Base-by-base conservation (phyloP, 2,329 filamentous ascomycete species). In the Paecilomyces formosus region DNA sequence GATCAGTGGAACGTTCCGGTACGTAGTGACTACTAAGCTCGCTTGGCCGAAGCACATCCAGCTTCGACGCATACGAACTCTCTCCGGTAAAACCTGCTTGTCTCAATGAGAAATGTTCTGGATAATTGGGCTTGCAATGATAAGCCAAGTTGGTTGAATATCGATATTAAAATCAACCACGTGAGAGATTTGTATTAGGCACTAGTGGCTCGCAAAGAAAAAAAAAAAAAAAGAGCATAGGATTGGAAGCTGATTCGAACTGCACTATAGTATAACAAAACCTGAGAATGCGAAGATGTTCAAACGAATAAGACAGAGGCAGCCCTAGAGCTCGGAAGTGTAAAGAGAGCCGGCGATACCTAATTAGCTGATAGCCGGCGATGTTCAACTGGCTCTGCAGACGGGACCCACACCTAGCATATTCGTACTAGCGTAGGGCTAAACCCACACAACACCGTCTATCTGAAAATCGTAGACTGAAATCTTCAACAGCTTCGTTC, bases 401-500 rank as follows among this genome's bases (percentile, higher is more conserved):
- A 61, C 63, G 53, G 60, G 64, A 61, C 58, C 50, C 58, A 49
- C 28, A 18, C 22, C 9, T 50, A 51, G 67, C 66, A 2, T 56
- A 67, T 66, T 6, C 7, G 65, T 65, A 60, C 61, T 76, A 76
- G 74, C 60, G 70, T 77, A 77, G 74, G 74, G 74, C 72, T 75
- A 68, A 75, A 70, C 74, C 73, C 74, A 68, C 74, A 74, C 74
- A 74, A 45, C 71, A 72, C 70, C 64, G 67, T 68, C 69, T 66
- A 68, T 70, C 68, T 70, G 69, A 72, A 72, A 72, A 67, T 74
- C 67, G 62, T 70, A 69, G 67, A 74, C 66, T 65, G 66, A 73
- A 74, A 74, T 67, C 66, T 66, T 72, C 66, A 66, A 57, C 58
- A 63, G 62, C 62, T 70, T 68, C 67, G 69, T 65, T 70, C 71